Evolutionary conservation across 106 monocot species (phyloP), one percentile per base, ranked within the genome.

Genomic region (Posidonia australis): DNA sequence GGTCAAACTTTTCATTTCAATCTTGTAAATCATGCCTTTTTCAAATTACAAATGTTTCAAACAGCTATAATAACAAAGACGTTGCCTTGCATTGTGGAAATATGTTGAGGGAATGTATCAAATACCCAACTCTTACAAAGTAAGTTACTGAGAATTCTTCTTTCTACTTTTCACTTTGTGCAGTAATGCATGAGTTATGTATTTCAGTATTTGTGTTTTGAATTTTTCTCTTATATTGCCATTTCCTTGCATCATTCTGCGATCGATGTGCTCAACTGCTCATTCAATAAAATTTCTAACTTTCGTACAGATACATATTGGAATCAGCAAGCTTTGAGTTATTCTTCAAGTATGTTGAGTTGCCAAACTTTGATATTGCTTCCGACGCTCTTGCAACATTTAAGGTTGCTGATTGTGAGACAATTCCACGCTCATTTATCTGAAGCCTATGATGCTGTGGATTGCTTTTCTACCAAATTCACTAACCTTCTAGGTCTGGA

Each of bases 301-400:
- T 60, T 56, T 70, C 29, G 80, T 80, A 70, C 89, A 89, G 89
- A 82, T 77, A 75, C 51, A 54, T 89, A 47, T 59, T 89, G 70
- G 85, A 84, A 71, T 89, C 84, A 70, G 21, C 67, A 13, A 98
- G 98, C 76, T 85, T 98, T 72, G 87, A 91, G 49, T 79, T 98
- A 58, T 91, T 98, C 68, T 98, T 98, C 66, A 85, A 88, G 63
- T 98, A 87, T 73, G 91, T 85, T 58, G 98, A 98, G 73, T 66
- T 98, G 46, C 85, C 91, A 57, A 91, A 85, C 49, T 91, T 98
- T 81, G 98, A 98, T 82, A 87, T 98, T 81, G 91, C 91, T 72
- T 98, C 98, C 44, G 98, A 98, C 81, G 98, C 98, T 75, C 84
- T 98, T 64, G 66, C 82, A 65, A 98, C 98, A 44, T 98, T 98